Evolutionary conservation across 2,329 filamentous ascomycete species (phyloP).

Genomic region (Verticillium longisporum): DNA sequence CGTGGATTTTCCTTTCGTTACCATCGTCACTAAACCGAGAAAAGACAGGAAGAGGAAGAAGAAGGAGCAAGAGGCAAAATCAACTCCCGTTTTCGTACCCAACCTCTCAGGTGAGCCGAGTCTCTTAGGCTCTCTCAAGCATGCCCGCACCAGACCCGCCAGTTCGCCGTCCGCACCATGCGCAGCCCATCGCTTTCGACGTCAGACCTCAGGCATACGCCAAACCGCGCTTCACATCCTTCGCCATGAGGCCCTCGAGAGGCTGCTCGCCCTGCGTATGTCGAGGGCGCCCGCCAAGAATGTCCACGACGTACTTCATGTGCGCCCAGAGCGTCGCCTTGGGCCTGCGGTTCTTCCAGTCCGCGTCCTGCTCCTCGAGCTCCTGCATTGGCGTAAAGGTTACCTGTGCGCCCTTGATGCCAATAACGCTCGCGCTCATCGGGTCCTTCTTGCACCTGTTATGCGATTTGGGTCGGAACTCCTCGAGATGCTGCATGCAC

Average conservation of each 20-base stretch:
- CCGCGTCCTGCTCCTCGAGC: slow-evolving; percentile 78
- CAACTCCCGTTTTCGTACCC: no score
- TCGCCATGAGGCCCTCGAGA: slow-evolving; percentile 46
- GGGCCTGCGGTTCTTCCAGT: slow-evolving; percentile 86
- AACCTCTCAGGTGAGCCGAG: background rate
- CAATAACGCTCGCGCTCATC: slow-evolving; percentile 74
- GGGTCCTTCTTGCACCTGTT: slow-evolving; percentile 67
- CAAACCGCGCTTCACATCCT: slow-evolving; percentile 52
- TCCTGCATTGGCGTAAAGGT: slow-evolving; percentile 78
- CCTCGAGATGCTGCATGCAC: slow-evolving; percentile 86
- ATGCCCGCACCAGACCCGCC: background rate
- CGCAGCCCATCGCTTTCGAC: background rate
- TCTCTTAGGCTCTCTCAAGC: background rate
- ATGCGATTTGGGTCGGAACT: slow-evolving; percentile 59
- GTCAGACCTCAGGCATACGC: background rate
- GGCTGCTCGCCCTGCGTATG: slow-evolving; percentile 42
- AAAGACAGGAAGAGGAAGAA: background rate
- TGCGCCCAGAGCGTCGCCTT: slow-evolving; percentile 79
- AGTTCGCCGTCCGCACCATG: background rate
- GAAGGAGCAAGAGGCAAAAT: no score
- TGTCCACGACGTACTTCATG: slow-evolving; percentile 76
- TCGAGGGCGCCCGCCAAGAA: slow-evolving; percentile 65
- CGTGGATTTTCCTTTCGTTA: background rate
- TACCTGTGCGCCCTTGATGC: slow-evolving; percentile 83
- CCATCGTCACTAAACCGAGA: background rate